Conservation (phyloP, 2,329 filamentous ascomycete genomes). For the Capronia epimyces region DNA sequence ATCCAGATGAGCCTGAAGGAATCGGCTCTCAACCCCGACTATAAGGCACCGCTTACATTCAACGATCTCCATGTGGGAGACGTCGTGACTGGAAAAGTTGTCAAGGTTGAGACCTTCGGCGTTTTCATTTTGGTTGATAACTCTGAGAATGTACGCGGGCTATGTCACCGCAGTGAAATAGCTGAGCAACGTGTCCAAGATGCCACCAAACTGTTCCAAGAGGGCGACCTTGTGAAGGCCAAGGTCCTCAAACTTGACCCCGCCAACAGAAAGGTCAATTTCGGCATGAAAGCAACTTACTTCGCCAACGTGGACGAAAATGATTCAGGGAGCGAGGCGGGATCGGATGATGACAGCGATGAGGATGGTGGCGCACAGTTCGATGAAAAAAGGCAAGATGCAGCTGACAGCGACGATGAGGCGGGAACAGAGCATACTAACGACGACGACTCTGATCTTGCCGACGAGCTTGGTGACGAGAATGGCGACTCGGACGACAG, state of each 20-base stretch:
- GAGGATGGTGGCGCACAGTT: conserved; percentile 37
- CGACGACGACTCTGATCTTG: conserved; percentile 31
- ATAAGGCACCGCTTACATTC: conserved; percentile 65
- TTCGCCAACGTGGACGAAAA: conserved; percentile 61
- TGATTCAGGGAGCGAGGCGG: conserved; percentile 40
- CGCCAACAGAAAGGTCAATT: conserved; percentile 72
- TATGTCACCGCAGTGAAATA: conserved; percentile 90
- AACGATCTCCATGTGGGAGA: conserved; percentile 74
- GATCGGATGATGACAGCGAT: conserved; percentile 34
- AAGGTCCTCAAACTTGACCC: conserved; percentile 73
- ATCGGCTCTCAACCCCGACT: conserved; percentile 75
- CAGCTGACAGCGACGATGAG: conserved; percentile 40
- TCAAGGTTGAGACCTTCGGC: conserved; percentile 91
- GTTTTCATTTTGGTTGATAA: conserved; percentile 88
- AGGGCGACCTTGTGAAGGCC: conserved; percentile 90
- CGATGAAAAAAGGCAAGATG: conserved; percentile 32
- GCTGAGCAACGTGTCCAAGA: conserved; percentile 76
- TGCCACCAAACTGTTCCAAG: conserved; percentile 81
- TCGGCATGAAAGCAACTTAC: conserved; percentile 89
- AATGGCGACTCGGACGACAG: conserved; percentile 29
- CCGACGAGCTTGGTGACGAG: conserved; percentile 32
- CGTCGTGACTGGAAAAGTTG: conserved; percentile 79
- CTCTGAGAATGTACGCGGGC: conserved; percentile 80
- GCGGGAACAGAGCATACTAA: conserved; percentile 27
- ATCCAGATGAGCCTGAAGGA: conserved; percentile 82